These are phyloP conservation scores for Lactifluus rugatus DNA, from an alignment of 768 basidiomycete species.

Conservation along the genomic window DNA sequence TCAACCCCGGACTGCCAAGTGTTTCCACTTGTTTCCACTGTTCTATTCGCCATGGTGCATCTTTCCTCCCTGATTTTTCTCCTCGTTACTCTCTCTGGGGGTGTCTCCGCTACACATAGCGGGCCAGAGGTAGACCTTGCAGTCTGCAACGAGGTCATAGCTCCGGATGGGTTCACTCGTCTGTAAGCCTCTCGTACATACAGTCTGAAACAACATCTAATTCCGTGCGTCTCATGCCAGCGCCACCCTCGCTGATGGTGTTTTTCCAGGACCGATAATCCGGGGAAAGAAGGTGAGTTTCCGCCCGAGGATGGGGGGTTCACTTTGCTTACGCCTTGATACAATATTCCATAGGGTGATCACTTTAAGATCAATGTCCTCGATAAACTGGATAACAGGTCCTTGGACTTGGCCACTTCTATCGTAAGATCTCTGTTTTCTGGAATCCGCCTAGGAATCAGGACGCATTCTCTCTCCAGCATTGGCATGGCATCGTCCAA, in stretches of 20 bases:
- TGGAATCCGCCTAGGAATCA: not conserved
- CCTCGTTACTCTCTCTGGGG: too few relatives aligned
- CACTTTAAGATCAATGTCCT: not conserved
- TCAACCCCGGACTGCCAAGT: too few relatives aligned
- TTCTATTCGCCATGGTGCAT: too few relatives aligned
- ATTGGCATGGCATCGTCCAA: conserved; percentile 23
- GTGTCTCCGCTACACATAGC: too few relatives aligned
- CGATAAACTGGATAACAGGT: not conserved
- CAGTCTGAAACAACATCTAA: not conserved
- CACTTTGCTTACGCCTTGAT: not conserved
- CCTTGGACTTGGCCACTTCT: conserved; percentile 10
- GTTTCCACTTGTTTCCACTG: too few relatives aligned
- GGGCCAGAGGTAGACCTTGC: conserved; percentile 20
- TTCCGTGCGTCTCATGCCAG: not conserved
- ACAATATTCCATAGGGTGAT: not conserved
- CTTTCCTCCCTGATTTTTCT: too few relatives aligned
- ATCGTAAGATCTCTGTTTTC: conserved; percentile 2
- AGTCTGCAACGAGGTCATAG: conserved; percentile 18
- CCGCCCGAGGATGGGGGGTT: not conserved
- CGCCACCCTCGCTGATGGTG: not conserved
- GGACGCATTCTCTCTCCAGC: conserved; percentile 2
- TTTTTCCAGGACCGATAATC: conserved; percentile 7
- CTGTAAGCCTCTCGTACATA: not conserved
- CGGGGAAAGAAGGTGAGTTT: not conserved
- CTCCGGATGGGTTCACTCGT: conserved; percentile 23